Percentiles rank a stretch among this genome's conserved stretches.
Evolutionary conservation across 176 grass and related monocot genomes (phyloP).

Genomic region (Oryza nivara): DNA sequence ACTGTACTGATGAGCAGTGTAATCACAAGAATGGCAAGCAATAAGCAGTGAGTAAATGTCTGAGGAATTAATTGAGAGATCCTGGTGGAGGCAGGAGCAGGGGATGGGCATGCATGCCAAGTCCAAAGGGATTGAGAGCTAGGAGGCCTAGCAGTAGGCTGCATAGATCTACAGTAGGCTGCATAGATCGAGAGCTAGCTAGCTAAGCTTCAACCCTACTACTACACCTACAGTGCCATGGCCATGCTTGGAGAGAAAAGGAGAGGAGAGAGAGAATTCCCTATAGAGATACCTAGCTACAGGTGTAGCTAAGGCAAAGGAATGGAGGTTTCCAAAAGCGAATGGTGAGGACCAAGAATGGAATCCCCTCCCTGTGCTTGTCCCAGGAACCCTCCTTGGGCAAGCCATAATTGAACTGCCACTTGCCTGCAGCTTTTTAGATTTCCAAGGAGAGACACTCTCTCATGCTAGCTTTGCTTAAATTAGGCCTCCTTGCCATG

Average conservation of each 20-base stretch:
- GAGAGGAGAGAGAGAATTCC: conserved; percentile 18
- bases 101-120: conserved; percentile 37
- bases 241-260: conserved; percentile 29
- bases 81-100: background rate
- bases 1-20: conserved; percentile 34
- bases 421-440: conserved; percentile 35
- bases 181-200: conserved; percentile 21
- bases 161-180: conserved; percentile 31
- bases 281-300: conserved; percentile 49
- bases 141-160: conserved; percentile 10
- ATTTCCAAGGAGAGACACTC: conserved; percentile 27
- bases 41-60: conserved; percentile 1
- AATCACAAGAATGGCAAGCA: conserved; percentile 30
- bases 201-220: conserved; percentile 3
- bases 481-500: background rate
- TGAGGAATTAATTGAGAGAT: background rate
- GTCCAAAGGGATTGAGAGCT: background rate
- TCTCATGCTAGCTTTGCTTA: conserved; percentile 11
- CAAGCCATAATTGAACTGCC: conserved; percentile 59
- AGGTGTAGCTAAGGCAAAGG: conserved; percentile 43
- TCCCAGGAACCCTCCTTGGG: conserved; percentile 61
- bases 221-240: conserved; percentile 22
- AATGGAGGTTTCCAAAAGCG: conserved; percentile 77
- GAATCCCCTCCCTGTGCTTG: conserved; percentile 45
- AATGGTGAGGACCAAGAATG: conserved; percentile 61